Base-by-base conservation (phyloP, 768 basidiomycete genomes). In the Lactarius psammicola region DNA sequence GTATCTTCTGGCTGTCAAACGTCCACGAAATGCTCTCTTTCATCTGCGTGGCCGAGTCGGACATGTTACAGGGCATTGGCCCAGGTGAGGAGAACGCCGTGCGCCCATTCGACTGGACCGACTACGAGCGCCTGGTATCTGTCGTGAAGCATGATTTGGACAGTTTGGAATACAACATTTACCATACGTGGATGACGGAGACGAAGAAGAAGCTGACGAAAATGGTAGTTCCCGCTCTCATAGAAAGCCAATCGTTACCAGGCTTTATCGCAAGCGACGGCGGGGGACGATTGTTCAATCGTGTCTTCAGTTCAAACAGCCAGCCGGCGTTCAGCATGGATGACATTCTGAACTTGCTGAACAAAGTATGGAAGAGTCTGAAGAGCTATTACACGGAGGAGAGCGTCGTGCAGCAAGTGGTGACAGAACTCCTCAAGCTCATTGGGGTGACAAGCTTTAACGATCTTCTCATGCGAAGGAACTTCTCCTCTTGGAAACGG, bases 401-500 rank as follows among this genome's bases (percentile, higher is more conserved):
- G 75, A 89, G 90, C 31, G 95, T 99, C 56, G 88, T 96, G 53
- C 94, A 96, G 70, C 97, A 98, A 75, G 94, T 95, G 53, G 80
- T 95, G 68, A 96, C 93, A 9, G 97, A 99, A 76, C 82, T 98
- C 15, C 85, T 98, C 70, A 97, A 96, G 79, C 80, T 98, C 65
- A 90, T 98, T 70, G 97, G 97, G 8, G 94, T 98, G 55, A 92
- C 93, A 71, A 95, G 94, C 73, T 99, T 99, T 78, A 99, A 99
- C 74, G 97, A 99, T 72, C 84, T 99, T 67, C 80, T 99, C 59
- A 99, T 99, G 97, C 84, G 97, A 73, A 85, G 97, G 59, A 99
- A 99, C 77, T 99, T 99, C 79, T 95, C 94, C 69, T 98, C 95
- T 8, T 99, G 97, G 97, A 99, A 99, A 78, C 87, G 97, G 83